Evolutionary conservation across 1,284 basidiomycete species (phyloP).

Genomic region (Ganoderma multipileum): DNA sequence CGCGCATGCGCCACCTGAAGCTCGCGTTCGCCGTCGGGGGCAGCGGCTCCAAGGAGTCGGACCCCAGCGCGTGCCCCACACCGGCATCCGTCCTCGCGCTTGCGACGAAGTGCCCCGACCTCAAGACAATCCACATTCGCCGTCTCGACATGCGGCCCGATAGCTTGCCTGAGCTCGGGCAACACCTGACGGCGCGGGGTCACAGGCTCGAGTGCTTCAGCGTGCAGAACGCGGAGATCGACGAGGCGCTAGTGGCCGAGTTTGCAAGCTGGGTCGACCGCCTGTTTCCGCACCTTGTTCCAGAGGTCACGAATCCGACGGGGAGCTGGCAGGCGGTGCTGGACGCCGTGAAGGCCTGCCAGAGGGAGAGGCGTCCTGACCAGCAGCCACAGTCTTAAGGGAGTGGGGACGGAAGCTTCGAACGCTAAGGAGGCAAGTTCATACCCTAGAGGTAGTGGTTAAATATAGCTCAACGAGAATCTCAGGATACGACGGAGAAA

Average conservation of each 20-base stretch:
- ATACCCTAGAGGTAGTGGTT: too few species aligned
- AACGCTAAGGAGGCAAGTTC: background rate
- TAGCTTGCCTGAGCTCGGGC: background rate
- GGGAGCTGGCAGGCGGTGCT: background rate
- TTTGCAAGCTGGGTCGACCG: conserved; percentile 3
- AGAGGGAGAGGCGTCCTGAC: background rate
- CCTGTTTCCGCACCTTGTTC: conserved; percentile 4
- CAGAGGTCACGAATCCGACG: conserved; percentile 1
- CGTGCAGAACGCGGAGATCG: background rate
- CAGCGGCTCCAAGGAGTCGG: background rate
- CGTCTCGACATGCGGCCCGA: background rate
- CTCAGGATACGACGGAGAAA: too few species aligned
- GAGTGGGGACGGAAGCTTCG: background rate
- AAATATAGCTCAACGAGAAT: too few species aligned
- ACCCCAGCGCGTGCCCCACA: background rate
- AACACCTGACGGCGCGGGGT: too few species aligned
- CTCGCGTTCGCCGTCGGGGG: background rate
- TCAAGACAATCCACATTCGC: background rate
- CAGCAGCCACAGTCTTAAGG: background rate
- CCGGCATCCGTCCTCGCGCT: conserved; percentile 2
- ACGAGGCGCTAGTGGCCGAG: background rate
- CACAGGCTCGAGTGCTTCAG: background rate
- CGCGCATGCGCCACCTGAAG: background rate
- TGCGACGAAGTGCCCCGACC: background rate
- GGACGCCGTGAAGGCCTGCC: conserved; percentile 1